A percentile compares a stretch with the other conserved stretches of the same genome.
Conservation (phyloP, 2,329 filamentous ascomycete genomes). For the Cladosporium colombiae region DNA sequence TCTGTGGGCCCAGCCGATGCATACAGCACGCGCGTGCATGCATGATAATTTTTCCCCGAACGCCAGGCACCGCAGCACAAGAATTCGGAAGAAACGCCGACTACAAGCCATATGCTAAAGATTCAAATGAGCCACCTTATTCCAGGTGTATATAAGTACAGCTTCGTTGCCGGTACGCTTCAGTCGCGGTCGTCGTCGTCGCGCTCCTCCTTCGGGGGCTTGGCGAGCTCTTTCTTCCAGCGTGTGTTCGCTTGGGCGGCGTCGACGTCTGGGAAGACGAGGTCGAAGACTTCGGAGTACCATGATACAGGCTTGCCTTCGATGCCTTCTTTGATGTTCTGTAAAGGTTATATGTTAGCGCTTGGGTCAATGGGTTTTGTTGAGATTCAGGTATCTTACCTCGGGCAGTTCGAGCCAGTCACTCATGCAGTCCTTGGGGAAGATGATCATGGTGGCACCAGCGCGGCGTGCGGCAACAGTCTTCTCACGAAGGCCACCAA, state of each 20-base stretch:
- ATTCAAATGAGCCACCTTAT: not conserved
- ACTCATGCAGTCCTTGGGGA: slow-evolving; percentile 91
- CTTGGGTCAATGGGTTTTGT: not conserved
- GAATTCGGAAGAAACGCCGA: not conserved
- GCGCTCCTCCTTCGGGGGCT: slow-evolving; percentile 56
- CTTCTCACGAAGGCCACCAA: slow-evolving; percentile 93
- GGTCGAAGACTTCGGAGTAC: slow-evolving; percentile 91
- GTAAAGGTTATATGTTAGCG: slow-evolving; percentile 16
- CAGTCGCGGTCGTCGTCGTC: slow-evolving; percentile 27
- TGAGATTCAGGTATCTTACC: slow-evolving; percentile 58
- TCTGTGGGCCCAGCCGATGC: not conserved
- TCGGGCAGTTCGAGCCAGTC: slow-evolving; percentile 97
- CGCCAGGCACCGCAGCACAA: not conserved
- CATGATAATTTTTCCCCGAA: not conserved
- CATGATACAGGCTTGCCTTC: slow-evolving; percentile 88
- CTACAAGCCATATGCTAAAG: slow-evolving; percentile 4
- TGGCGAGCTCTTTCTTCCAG: slow-evolving; percentile 66
- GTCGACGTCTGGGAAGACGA: slow-evolving; percentile 84
- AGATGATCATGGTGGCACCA: slow-evolving; percentile 89
- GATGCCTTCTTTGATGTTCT: slow-evolving; percentile 98
- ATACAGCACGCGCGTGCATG: not conserved
- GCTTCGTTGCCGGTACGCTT: not conserved
- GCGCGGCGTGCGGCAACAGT: slow-evolving; percentile 91
- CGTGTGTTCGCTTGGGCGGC: slow-evolving; percentile 67
- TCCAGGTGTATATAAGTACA: not conserved